Evolutionary conservation across 192 early-diverging fungal genomes (phyloP).

Genomic region (Geranomyces michiganensis): DNA sequence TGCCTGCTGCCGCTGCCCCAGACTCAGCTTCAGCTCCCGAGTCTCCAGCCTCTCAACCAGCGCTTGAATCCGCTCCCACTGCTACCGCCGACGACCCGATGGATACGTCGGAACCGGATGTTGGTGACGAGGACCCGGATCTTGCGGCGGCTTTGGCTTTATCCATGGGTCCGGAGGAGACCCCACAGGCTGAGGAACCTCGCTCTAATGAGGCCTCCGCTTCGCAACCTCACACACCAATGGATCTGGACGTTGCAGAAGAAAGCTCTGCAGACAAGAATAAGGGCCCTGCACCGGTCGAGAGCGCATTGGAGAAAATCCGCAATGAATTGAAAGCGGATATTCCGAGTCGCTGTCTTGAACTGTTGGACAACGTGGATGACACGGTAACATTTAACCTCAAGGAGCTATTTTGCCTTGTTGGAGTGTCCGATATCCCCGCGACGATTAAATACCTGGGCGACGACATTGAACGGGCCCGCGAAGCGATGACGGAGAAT

Average conservation of each 20-base stretch:
- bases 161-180: constrained; percentile 19
- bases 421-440: constrained; percentile 54
- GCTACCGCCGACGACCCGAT: constrained; percentile 5
- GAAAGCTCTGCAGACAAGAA: constrained; percentile 40
- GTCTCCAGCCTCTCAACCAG: neutral
- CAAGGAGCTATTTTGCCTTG: constrained; percentile 63
- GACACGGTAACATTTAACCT: constrained; percentile 64
- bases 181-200: neutral
- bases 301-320: constrained; percentile 33
- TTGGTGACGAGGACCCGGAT: constrained; percentile 12
- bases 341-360: constrained; percentile 38
- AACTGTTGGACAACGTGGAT: constrained; percentile 56
- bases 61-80: neutral
- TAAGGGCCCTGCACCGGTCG: constrained; percentile 52
- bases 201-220: neutral
- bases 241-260: constrained; percentile 17
- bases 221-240: neutral
- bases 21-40: constrained; percentile 14
- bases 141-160: constrained; percentile 34
- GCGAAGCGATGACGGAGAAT: neutral
- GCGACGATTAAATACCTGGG: constrained; percentile 23
- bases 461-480: constrained; percentile 23
- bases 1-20: constrained; percentile 17
- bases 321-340: constrained; percentile 50
- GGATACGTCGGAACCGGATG: constrained; percentile 20